Evolutionary conservation across 164 flowering plant species (phyloP).

Genomic region (grape (Vitis vinifera)): ASM3070453v1 NC_081817.1:4075001-4075500

Average conservation of each 20-base stretch:
- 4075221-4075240: constrained; percentile 19
- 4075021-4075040: too few relatives aligned
- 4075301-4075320: background rate
- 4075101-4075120: constrained; percentile 26
- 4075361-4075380: too few relatives aligned
- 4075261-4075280: constrained; percentile 5
- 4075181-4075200: constrained; percentile 1
- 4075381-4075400: too few relatives aligned
- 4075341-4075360: too few relatives aligned
- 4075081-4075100: background rate
- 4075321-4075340: background rate
- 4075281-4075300: background rate
- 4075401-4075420: background rate
- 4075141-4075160: constrained; percentile 32
- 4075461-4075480: constrained; percentile 10
- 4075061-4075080: constrained; percentile 1
- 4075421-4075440: constrained; percentile 27
- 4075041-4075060: too few relatives aligned
- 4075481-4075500: background rate
- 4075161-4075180: constrained; percentile 3
- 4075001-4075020: too few relatives aligned
- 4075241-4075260: constrained; percentile 21
- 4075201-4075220: constrained; percentile 36
- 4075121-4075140: constrained; percentile 40
- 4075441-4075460: constrained; percentile 9